Percentiles rank a stretch among this genome's conserved stretches.
Conservation (phyloP, 192 early-diverging fungal genomes). For the Rhizoclosmatium globosum region DNA sequence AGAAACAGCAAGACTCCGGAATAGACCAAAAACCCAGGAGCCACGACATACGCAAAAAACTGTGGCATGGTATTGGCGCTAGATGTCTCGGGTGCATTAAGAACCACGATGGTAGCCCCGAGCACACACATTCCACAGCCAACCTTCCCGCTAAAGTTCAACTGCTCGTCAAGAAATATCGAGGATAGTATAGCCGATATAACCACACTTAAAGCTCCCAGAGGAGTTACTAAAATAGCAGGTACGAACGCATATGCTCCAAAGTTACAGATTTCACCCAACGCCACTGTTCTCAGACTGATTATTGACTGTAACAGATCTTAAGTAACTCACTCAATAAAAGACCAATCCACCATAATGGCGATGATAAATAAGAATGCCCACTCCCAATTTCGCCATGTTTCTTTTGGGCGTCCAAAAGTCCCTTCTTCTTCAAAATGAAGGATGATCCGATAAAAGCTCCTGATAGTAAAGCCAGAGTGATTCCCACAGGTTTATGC, state of each 20-base stretch:
- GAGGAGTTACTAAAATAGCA: constrained; percentile 90
- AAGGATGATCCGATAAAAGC: constrained; percentile 46
- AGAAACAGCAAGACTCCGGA: constrained; percentile 50
- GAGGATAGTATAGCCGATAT: constrained; percentile 76
- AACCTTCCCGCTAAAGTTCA: constrained; percentile 61
- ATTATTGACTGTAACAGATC: neutral
- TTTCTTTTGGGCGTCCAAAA: constrained; percentile 52
- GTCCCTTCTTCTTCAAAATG: constrained; percentile 51
- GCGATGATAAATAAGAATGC: constrained; percentile 81
- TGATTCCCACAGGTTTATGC: constrained; percentile 42
- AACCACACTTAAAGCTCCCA: constrained; percentile 88
- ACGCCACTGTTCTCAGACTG: constrained; percentile 67
- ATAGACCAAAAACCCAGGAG: constrained; percentile 66
- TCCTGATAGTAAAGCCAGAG: constrained; percentile 39
- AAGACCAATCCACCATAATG: constrained; percentile 92
- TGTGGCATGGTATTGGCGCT: constrained; percentile 51
- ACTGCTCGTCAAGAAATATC: constrained; percentile 63
- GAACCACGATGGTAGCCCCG: constrained; percentile 64
- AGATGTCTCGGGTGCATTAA: constrained; percentile 55
- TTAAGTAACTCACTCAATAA: constrained; percentile 61
- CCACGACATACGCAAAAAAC: constrained; percentile 59
- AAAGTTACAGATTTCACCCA: constrained; percentile 93
- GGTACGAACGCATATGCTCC: constrained; percentile 94
- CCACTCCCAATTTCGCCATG: constrained; percentile 64
- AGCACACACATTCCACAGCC: constrained; percentile 81